Evolutionary conservation across 768 basidiomycete genomes (phyloP).

Genomic region (Boletus vermiculosoides): DNA sequence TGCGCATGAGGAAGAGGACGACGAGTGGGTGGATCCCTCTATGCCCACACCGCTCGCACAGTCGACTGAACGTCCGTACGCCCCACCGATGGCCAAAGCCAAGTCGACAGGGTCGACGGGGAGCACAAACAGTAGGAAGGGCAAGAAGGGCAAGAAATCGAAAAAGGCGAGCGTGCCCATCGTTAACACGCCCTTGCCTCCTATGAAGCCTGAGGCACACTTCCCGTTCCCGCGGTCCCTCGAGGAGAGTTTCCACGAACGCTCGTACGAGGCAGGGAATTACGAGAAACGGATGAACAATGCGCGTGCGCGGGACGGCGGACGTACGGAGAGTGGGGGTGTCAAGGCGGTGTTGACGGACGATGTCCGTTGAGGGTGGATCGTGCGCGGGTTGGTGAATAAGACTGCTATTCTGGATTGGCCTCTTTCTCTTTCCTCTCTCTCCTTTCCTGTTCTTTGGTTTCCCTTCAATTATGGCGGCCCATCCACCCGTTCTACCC

Average conservation of each 20-base stretch:
- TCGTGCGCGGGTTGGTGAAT: constrained; percentile 7
- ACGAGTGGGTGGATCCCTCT: constrained; percentile 70
- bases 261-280: constrained; percentile 24
- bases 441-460: constrained; percentile 1
- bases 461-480: constrained; percentile 10
- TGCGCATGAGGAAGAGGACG: constrained; percentile 34
- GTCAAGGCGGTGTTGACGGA: constrained; percentile 68
- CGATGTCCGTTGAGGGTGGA: constrained; percentile 23
- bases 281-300: constrained; percentile 63
- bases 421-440: neutral
- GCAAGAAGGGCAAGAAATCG: constrained; percentile 38
- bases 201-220: constrained; percentile 37
- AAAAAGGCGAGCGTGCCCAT: constrained; percentile 37
- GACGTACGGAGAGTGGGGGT: constrained; percentile 84
- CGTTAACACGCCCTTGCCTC: constrained; percentile 39
- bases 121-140: constrained; percentile 26
- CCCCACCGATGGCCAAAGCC: constrained; percentile 27
- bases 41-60: constrained; percentile 39
- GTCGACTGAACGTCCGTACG: constrained; percentile 23
- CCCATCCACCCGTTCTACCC: constrained; percentile 7
- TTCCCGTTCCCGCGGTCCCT: constrained; percentile 66
- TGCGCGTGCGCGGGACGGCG: constrained; percentile 73
- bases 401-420: constrained; percentile 13
- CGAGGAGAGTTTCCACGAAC: constrained; percentile 35
- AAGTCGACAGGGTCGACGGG: constrained; percentile 29